phyloP scores from a whole-genome alignment of 345 rosid species.

The Rhizophora apiculata region DNA sequence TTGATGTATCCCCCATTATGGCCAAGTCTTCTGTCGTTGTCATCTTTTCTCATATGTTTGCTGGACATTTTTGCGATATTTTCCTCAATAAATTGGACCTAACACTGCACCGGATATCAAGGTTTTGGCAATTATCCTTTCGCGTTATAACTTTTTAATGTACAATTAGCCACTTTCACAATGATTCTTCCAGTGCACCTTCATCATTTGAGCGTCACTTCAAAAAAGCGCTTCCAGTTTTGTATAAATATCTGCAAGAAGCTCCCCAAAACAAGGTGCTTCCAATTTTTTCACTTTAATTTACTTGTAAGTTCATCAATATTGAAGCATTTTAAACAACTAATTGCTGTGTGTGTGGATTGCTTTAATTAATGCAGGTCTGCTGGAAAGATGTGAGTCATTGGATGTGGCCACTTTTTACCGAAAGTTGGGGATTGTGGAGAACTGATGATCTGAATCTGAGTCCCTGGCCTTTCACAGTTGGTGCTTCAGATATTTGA shows the following conservation, averaged over 20 bases:
- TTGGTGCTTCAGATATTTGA: slow-evolving; percentile 30
- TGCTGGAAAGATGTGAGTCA: slow-evolving; percentile 85
- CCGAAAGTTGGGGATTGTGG: slow-evolving; percentile 82
- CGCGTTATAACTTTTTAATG: neutral
- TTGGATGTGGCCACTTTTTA: slow-evolving; percentile 97
- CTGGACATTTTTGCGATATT: neutral
- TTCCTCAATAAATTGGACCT: neutral
- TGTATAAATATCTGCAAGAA: slow-evolving; percentile 64
- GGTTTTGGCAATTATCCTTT: neutral
- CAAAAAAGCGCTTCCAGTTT: slow-evolving; percentile 50
- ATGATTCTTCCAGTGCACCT: slow-evolving; percentile 57
- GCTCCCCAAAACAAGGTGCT: slow-evolving; percentile 67
- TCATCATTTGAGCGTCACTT: slow-evolving; percentile 66
- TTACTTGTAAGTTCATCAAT: neutral
- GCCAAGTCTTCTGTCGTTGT: neutral
- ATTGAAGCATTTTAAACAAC: no score
- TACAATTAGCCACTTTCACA: neutral
- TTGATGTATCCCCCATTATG: neutral
- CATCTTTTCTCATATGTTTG: neutral
- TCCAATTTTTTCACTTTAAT: neutral
- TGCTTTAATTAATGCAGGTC: slow-evolving; percentile 32
- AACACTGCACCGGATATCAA: no score
- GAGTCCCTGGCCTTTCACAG: slow-evolving; percentile 75
- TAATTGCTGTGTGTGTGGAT: no score
- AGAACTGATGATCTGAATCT: slow-evolving; percentile 66